Conservation (phyloP, 805 yeast genomes). For the Lipomyces oligophaga region DNA sequence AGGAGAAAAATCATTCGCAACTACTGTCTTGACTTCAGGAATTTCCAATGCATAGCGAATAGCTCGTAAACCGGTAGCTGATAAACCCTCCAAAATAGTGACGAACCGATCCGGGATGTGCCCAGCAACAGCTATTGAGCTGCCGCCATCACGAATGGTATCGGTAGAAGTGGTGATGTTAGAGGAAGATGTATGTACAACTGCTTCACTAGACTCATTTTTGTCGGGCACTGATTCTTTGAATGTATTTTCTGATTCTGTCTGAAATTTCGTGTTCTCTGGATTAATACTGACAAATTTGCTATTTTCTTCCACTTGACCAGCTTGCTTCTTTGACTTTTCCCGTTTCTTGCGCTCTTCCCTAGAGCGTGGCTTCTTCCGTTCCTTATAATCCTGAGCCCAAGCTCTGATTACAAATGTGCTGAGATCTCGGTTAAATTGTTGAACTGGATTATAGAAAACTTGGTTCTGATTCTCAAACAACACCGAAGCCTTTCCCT, state of each 20-base stretch:
- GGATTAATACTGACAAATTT: not conserved
- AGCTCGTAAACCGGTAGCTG: slow-evolving; percentile 94
- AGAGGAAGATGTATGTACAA: not conserved
- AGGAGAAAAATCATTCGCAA: slow-evolving; percentile 85
- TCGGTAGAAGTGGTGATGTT: not conserved
- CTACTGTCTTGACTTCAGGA: slow-evolving; percentile 63
- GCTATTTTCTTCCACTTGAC: slow-evolving; percentile 5
- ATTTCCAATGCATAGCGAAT: slow-evolving; percentile 90
- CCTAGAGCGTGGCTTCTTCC: slow-evolving; percentile 8
- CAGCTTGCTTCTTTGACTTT: slow-evolving; percentile 7
- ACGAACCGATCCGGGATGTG: slow-evolving; percentile 51
- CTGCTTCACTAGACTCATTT: slow-evolving; percentile 8
- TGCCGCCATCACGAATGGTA: slow-evolving; percentile 22
- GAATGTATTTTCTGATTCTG: slow-evolving; percentile 9
- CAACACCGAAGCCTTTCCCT: slow-evolving; percentile 80
- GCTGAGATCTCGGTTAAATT: slow-evolving; percentile 89
- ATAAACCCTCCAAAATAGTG: slow-evolving; percentile 78
- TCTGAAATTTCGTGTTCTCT: not conserved
- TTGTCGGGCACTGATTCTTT: slow-evolving; percentile 4
- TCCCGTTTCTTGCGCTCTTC: slow-evolving; percentile 6
- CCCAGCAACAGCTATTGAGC: slow-evolving; percentile 2
- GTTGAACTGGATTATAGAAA: slow-evolving; percentile 94
- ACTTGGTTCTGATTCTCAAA: slow-evolving; percentile 80
- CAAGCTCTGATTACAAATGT: slow-evolving; percentile 83
- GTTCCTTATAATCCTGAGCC: slow-evolving; percentile 55